Conservation (phyloP, 1,284 basidiomycete species). For the Golubevia sp. region DNA sequence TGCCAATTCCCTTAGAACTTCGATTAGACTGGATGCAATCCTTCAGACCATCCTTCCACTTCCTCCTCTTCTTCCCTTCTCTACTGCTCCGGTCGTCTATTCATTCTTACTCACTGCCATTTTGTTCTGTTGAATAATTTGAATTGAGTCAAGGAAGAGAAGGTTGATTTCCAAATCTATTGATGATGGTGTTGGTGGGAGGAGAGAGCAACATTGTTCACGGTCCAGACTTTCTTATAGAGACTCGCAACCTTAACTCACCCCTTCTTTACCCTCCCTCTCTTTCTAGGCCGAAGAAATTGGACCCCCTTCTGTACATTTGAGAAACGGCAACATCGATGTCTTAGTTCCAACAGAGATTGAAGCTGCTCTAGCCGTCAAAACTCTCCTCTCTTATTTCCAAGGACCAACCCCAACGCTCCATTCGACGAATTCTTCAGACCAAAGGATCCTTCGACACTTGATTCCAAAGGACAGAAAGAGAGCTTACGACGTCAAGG, state of each 20-base stretch:
- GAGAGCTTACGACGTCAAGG: constrained; percentile 31
- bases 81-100: too few relatives aligned
- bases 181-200: too few relatives aligned
- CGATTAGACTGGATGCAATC: too few relatives aligned
- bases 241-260: neutral
- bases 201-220: too few relatives aligned
- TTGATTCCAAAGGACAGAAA: constrained; percentile 21
- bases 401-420: constrained; percentile 7
- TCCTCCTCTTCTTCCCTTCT: too few relatives aligned
- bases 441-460: constrained; percentile 17
- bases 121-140: too few relatives aligned
- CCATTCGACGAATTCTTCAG: constrained; percentile 14
- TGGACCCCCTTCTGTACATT: constrained; percentile 20
- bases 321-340: constrained; percentile 22
- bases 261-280: neutral
- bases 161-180: neutral
- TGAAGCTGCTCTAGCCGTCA: constrained; percentile 13
- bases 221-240: neutral
- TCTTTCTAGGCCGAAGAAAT: constrained; percentile 24
- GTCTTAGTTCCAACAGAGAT: constrained; percentile 24
- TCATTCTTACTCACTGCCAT: too few relatives aligned
- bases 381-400: constrained; percentile 22
- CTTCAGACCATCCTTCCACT: too few relatives aligned
- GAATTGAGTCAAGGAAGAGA: neutral
- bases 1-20: too few relatives aligned